These are phyloP conservation scores for Mastigamoeba balamuthi DNA, from an alignment of 78 protist genomes.

Conservation along the genomic window DNA sequence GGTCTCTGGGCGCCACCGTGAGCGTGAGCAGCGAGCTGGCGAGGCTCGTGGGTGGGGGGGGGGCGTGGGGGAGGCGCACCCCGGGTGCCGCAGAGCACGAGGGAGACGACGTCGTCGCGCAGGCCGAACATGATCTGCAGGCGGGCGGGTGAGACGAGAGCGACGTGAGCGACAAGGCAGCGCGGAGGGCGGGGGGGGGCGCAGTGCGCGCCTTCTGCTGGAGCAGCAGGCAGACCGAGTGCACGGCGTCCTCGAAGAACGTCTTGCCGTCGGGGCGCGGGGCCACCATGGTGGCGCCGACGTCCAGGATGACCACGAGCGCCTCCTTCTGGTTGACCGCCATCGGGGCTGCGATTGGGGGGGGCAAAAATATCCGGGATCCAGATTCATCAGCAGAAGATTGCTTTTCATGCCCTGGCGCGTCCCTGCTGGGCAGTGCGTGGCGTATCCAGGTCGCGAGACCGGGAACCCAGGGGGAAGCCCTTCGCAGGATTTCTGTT, in stretches of 20 bases:
- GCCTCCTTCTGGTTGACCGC: slow-evolving; percentile 38
- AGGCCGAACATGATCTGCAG: slow-evolving; percentile 21
- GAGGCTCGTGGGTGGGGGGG: no score
- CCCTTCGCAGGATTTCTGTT: no score
- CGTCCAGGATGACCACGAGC: slow-evolving; percentile 37
- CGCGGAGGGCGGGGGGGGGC: neutral
- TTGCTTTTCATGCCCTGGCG: no score
- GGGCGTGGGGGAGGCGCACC: no score
- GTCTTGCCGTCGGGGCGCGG: slow-evolving; percentile 5
- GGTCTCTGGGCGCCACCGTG: no score
- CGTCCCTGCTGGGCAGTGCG: no score
- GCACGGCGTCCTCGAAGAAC: slow-evolving; percentile 44
- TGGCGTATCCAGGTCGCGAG: no score
- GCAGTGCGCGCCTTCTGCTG: slow-evolving; percentile 21
- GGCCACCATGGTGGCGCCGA: slow-evolving; percentile 32
- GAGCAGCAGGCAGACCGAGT: slow-evolving; percentile 24
- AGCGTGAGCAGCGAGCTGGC: neutral
- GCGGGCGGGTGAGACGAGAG: neutral
- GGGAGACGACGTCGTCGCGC: slow-evolving; percentile 37
- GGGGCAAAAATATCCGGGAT: no score
- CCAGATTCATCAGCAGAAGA: no score
- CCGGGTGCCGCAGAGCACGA: no score
- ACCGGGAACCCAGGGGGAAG: no score
- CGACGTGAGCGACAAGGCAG: neutral
- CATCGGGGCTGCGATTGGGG: no score